These are phyloP conservation scores for Mycena leptocephala DNA, from an alignment of 768 basidiomycete species.

Conservation along the genomic window DNA sequence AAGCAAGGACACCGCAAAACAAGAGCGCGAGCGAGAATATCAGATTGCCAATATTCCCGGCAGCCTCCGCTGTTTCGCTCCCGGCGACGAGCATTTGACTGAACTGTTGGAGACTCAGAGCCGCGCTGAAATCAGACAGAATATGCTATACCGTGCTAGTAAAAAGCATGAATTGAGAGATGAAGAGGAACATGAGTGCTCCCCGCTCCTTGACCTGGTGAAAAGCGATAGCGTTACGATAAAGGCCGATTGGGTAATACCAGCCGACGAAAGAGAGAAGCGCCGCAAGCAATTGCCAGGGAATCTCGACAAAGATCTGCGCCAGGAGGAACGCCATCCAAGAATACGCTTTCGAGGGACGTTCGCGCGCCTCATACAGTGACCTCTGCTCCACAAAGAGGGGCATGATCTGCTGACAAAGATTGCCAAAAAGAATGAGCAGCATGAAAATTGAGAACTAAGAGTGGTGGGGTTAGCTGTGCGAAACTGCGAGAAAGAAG, in stretches of 20 bases:
- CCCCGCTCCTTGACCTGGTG: conserved; percentile 55
- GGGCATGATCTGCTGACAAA: conserved; percentile 55
- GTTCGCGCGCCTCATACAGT: conserved; percentile 53
- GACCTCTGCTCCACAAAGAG: conserved; percentile 51
- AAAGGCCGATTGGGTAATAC: conserved; percentile 56
- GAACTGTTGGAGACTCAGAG: conserved; percentile 35
- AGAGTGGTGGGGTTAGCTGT: neutral
- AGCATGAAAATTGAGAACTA: conserved; percentile 46
- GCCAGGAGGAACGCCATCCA: conserved; percentile 51
- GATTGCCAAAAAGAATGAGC: conserved; percentile 44
- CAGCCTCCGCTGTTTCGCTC: conserved; percentile 53
- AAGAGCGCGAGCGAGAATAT: conserved; percentile 58
- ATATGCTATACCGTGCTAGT: conserved; percentile 32
- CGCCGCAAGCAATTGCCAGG: conserved; percentile 42
- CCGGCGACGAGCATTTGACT: conserved; percentile 54
- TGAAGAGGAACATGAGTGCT: conserved; percentile 56
- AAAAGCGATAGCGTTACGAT: conserved; percentile 55
- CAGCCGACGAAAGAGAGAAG: conserved; percentile 51
- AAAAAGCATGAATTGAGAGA: conserved; percentile 56
- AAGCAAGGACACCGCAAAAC: conserved; percentile 57
- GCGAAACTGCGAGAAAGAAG: neutral
- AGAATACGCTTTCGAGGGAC: conserved; percentile 49
- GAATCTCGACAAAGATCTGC: conserved; percentile 51
- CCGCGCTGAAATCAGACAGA: neutral
- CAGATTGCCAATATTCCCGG: conserved; percentile 57